Evolutionary conservation across 2,329 filamentous ascomycete genomes (phyloP).

Genomic region (Diaporthe australafricana): DNA sequence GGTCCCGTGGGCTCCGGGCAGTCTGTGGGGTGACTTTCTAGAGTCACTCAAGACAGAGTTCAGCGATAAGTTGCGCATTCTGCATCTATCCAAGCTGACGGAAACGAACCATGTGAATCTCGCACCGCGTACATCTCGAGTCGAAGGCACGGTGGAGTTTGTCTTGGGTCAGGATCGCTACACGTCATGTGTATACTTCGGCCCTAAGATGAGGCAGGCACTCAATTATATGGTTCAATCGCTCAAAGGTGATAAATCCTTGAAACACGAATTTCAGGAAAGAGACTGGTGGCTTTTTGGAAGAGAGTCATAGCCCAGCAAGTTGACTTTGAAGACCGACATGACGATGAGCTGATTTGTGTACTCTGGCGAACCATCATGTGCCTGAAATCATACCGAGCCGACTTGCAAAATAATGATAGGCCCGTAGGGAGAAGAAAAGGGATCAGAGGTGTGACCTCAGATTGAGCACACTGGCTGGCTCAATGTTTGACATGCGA

Average conservation of each 20-base stretch:
- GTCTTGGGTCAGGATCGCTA: not conserved
- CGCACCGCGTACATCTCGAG: not conserved
- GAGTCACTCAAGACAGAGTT: not conserved
- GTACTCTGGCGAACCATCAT: too few species aligned
- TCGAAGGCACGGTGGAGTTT: not conserved
- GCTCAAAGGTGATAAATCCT: not conserved
- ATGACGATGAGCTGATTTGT: not conserved
- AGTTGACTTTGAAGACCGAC: not conserved
- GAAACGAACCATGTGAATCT: not conserved
- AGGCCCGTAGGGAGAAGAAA: too few species aligned
- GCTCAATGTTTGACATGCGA: too few species aligned
- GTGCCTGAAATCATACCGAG: not conserved
- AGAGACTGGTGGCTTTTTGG: not conserved
- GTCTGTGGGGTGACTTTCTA: not conserved
- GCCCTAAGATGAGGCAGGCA: not conserved
- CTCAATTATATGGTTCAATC: not conserved
- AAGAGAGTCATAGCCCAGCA: not conserved
- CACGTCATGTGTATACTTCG: not conserved
- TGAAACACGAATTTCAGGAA: not conserved
- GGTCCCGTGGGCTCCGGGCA: not conserved
- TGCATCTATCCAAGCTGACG: not conserved
- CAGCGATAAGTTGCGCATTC: not conserved
- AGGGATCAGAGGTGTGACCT: too few species aligned
- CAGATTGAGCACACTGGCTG: too few species aligned
- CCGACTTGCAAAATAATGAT: too few species aligned